Base-by-base conservation (phyloP, 2,329 filamentous ascomycete genomes). In the Endothia cerciana region DNA sequence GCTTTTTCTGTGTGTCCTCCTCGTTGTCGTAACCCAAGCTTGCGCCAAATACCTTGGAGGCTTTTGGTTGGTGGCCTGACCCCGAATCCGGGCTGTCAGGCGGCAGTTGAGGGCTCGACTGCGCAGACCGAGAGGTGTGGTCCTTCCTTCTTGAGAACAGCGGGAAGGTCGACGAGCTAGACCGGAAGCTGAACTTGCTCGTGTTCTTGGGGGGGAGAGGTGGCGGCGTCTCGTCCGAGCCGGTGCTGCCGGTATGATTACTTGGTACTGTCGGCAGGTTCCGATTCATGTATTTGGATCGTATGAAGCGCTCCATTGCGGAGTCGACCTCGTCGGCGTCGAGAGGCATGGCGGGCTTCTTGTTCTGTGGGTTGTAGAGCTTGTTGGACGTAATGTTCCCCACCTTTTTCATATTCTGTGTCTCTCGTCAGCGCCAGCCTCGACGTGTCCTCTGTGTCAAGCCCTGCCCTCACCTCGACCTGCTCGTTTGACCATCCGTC, bases 401-500 rank as follows among this genome's bases (percentile, higher is more conserved):
- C 72, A 93, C 90, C 74, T 90, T 91, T 80, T 92, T 95, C 95
- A 99, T 99, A 74, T 90, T 94, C 92, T 97, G 73, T 67, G 11
- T 47, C n/a, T 38, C 15, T 30, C 19, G 43, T 65, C 53, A 67
- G 62, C 41, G 43, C 38, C 60, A 25, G 51, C 49, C 11, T 6
- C 15, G 33, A 8, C 33, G 2, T 28, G 30, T 8, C n/a, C n/a
- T 1, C 13, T n/a, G 40, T 25, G 41, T 30, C 36, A 22, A 22
- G 38, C 56, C 25, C 15, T 7, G 33, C 19, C 79, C 87, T 79
- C 82, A 97, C 94, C 80, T 99, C 95, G 70, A 99, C 94, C 80
- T 99, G 95, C 68, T 98, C 95, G 74, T 90, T 90, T 59, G 91
- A 89, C 95, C 95, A 99, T 71, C 91, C 95, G 79, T 99, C 95